phyloP scores from a whole-genome alignment of 495 filamentous ascomycete species.

The Annulohypoxylon stygium region DNA sequence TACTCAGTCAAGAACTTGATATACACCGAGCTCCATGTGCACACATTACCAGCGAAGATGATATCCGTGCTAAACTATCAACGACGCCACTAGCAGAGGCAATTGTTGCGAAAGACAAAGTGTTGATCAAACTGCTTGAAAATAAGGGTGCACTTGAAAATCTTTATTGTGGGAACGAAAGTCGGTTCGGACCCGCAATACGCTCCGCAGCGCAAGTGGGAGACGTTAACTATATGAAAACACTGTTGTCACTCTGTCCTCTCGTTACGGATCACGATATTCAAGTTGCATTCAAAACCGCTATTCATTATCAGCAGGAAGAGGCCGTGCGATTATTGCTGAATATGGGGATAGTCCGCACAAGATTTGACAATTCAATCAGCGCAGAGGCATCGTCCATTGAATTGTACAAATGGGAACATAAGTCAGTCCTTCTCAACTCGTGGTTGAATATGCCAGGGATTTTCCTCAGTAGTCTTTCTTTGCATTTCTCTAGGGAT shows the following conservation, averaged over 20 bases:
- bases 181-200: not conserved
- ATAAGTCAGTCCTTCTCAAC: not conserved
- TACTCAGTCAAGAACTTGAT: slow-evolving; percentile 26
- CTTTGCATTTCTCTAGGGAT: not conserved
- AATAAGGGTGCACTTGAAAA: slow-evolving; percentile 19
- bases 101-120: not conserved
- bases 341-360: not conserved
- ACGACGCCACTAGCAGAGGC: slow-evolving; percentile 37
- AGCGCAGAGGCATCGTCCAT: not conserved
- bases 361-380: too few species aligned
- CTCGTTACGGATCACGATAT: not conserved
- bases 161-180: not conserved
- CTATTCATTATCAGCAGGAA: not conserved
- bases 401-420: slow-evolving; percentile 21
- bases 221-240: slow-evolving; percentile 14
- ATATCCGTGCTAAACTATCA: not conserved
- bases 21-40: not conserved
- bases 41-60: not conserved
- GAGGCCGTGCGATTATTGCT: slow-evolving; percentile 15
- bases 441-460: not conserved
- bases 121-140: slow-evolving; percentile 20
- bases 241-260: not conserved
- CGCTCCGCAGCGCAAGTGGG: slow-evolving; percentile 11
- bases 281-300: not conserved
- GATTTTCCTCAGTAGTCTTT: not conserved